Conservation (phyloP, 805 yeast species). For the Candida vartiovaarae region DNA sequence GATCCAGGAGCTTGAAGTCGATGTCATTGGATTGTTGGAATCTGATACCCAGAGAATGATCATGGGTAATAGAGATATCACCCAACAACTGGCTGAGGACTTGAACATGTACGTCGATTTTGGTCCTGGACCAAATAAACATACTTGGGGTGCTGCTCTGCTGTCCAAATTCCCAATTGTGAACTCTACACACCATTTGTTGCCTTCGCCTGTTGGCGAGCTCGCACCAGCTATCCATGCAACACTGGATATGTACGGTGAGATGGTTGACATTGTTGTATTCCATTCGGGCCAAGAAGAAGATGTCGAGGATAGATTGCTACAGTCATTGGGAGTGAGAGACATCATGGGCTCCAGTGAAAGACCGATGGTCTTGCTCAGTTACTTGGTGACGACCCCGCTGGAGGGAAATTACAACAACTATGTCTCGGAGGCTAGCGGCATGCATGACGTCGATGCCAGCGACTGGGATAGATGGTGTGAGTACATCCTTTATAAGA, state of each 20-base stretch:
- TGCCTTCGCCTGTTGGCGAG: conserved; percentile 97
- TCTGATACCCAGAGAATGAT: conserved; percentile 90
- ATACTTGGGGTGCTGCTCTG: conserved; percentile 96
- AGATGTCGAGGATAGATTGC: conserved; percentile 86
- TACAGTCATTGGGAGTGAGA: conserved; percentile 72
- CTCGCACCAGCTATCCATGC: conserved; percentile 98
- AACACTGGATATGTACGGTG: conserved; percentile 85
- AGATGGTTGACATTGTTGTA: conserved; percentile 82
- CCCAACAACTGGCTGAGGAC: conserved; percentile 87
- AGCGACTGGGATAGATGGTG: conserved; percentile 98
- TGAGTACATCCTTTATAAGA: conserved; percentile 87
- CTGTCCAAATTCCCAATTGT: conserved; percentile 92
- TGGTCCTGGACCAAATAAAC: conserved; percentile 97
- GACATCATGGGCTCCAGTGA: conserved; percentile 76
- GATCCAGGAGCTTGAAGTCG: conserved; percentile 79
- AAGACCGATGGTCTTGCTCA: conserved; percentile 78
- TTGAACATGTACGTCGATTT: conserved; percentile 91
- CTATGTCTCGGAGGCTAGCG: conserved; percentile 74
- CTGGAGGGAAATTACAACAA: conserved; percentile 86
- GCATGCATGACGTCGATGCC: conserved; percentile 92
- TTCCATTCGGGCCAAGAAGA: conserved; percentile 99
- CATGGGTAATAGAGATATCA: conserved; percentile 92
- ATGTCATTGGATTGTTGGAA: conserved; percentile 85
- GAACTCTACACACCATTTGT: conserved; percentile 80
- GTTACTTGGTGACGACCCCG: conserved; percentile 88